Base-by-base conservation (phyloP, 371 early-diverging fungal species). In the Capillidium heterosporum region DNA sequence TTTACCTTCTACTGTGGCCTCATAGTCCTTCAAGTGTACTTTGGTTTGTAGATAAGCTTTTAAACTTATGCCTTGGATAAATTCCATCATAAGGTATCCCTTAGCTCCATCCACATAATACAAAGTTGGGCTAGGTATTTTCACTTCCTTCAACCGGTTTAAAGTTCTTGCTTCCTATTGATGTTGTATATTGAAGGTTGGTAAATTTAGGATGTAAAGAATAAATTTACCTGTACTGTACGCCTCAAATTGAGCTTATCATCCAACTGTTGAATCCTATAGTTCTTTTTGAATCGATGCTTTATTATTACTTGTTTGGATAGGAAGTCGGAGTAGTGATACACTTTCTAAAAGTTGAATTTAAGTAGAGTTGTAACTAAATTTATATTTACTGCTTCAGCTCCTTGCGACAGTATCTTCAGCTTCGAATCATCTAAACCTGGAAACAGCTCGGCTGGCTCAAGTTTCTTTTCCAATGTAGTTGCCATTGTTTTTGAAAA, bases 211-310 rank as follows among this genome's bases (percentile, higher is more conserved):
- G 4, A 24, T 3, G 31, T 43, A 32, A 44, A 35, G 19, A 15
- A 11, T n/a, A 28, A 50, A 24, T 50, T 17, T 52, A 73, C 80
- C 68, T 85, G 90, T 13, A 74, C 65, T 17, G 91, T 81, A 26
- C 93, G 76, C 44, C 78, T 64, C 2, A 73, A 59, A 0, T 90
- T 91, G 27, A 94, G 63, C 56, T 84, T 83, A 35, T 77, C 78
- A 64, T 94, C 95, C 35, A 95, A 80, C 31, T 77, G 76, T 1
- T 92, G 91, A 59, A 89, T 89, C n/a, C 97, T 77, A 63, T 93
- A 94, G 0, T 81, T 70, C 66, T 96, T 96, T 54, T 74, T 71
- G 66, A 94, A 94, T 29, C 97, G 75, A 65, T 94, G 80, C 60
- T 90, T 90, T 52, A 76, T 74, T 19, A 89, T 76, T 0, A 76